Evolutionary conservation across 768 basidiomycete genomes (phyloP).

Genomic region (Rhodosporidiobolus odoratus): DNA sequence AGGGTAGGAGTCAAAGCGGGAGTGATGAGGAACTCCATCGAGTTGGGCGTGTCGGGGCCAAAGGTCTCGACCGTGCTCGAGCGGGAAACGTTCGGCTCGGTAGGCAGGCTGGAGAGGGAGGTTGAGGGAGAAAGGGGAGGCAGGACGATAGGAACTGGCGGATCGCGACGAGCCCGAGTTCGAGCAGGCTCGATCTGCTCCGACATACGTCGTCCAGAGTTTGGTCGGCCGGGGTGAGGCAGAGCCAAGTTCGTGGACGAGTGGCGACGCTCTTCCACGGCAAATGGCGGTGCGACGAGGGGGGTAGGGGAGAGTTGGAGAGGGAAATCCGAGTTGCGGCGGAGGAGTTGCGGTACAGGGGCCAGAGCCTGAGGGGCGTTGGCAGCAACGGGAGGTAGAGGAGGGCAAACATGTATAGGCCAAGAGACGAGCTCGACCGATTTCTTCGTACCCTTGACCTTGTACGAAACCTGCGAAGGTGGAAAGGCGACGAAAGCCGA

Average conservation of each 20-base stretch:
- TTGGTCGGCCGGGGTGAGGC: background rate
- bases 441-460: too few relatives aligned
- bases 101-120: background rate
- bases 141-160: background rate
- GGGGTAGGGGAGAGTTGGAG: background rate
- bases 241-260: background rate
- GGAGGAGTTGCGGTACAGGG: too few relatives aligned
- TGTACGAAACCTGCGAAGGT: too few relatives aligned
- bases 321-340: conserved; percentile 5
- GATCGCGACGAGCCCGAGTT: conserved; percentile 1
- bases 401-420: too few relatives aligned
- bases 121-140: background rate
- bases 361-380: too few relatives aligned
- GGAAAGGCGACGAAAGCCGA: too few relatives aligned
- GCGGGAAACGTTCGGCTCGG: background rate
- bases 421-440: too few relatives aligned
- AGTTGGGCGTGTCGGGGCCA: conserved; percentile 25
- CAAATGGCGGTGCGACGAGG: background rate
- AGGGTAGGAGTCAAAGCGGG: background rate
- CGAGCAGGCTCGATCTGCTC: conserved; percentile 22
- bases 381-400: too few relatives aligned
- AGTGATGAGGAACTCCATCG: conserved; percentile 1
- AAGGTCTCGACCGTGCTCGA: conserved; percentile 30
- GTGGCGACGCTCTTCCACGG: background rate
- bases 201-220: conserved; percentile 12